Conservation (phyloP, 208 protist species). For the Wallacemonas collosoma region DNA sequence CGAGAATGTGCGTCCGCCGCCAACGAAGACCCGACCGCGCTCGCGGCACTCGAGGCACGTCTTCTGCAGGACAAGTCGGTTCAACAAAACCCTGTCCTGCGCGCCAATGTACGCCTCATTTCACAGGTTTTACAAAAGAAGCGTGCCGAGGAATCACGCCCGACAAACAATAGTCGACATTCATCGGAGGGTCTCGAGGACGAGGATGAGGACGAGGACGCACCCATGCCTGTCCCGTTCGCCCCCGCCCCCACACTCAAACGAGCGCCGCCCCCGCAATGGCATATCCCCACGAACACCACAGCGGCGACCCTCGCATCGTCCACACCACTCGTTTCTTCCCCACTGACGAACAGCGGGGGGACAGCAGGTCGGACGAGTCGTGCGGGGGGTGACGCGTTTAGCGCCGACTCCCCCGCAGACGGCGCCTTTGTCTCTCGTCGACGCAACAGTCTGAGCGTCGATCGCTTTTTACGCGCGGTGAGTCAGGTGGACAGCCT, state of each 20-base stretch:
- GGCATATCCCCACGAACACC: background rate
- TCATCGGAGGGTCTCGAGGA: background rate
- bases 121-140: slow-evolving; percentile 15
- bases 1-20: background rate
- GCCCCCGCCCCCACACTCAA: background rate
- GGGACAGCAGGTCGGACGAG: too few species aligned
- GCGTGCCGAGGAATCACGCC: slow-evolving; percentile 5
- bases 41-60: background rate
- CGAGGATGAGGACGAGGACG: background rate
- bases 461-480: slow-evolving; percentile 14
- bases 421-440: background rate
- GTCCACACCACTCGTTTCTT: too few species aligned
- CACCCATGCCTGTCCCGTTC: background rate
- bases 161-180: background rate
- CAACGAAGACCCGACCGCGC: background rate
- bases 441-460: background rate
- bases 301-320: background rate
- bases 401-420: background rate
- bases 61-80: slow-evolving; percentile 10
- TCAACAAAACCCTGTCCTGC: slow-evolving; percentile 1
- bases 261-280: background rate
- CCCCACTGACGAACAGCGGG: too few species aligned
- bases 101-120: slow-evolving; percentile 13
- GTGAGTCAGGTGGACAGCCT: slow-evolving; percentile 15
- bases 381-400: too few species aligned